A percentile compares a stretch with the other conserved stretches of the same genome.
phyloP scores from a whole-genome alignment of 768 basidiomycete species.

The Mycena maculata region DNA sequence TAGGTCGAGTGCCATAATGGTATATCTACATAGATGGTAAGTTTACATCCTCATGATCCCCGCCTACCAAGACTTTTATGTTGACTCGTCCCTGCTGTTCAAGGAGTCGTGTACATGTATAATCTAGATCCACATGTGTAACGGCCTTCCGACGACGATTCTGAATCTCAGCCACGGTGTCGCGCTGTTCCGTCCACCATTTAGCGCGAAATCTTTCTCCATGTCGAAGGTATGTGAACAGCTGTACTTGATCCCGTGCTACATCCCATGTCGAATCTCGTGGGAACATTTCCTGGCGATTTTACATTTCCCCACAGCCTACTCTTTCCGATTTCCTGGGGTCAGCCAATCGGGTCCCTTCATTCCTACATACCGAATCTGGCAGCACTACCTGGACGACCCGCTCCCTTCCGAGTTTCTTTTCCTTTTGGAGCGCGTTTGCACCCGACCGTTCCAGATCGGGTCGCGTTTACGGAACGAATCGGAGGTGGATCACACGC shows the following conservation, averaged over 20 bases:
- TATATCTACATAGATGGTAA: constrained; percentile 13
- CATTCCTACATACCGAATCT: not conserved
- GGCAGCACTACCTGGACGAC: not conserved
- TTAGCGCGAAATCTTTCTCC: constrained; percentile 14
- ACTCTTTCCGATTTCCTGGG: not conserved
- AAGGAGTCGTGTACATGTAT: constrained; percentile 5
- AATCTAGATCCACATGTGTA: constrained; percentile 23
- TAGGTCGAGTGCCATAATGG: constrained; percentile 28
- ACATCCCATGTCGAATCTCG: not conserved
- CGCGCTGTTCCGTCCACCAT: constrained; percentile 22
- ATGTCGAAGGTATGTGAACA: not conserved
- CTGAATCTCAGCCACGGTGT: not conserved
- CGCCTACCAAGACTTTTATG: constrained; percentile 2
- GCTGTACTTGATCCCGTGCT: not conserved
- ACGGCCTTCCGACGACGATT: not conserved
- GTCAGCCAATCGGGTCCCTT: constrained; percentile 19
- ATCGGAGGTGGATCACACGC: constrained; percentile 5
- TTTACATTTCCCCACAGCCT: not conserved
- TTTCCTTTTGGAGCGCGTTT: not conserved
- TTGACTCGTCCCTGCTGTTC: not conserved
- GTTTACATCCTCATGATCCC: constrained; percentile 17
- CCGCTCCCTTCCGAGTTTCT: not conserved
- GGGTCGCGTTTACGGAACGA: not conserved
- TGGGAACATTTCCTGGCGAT: constrained; percentile 1
- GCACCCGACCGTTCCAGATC: not conserved